Conservation (phyloP, 495 filamentous ascomycete species). For the Talaromyces adpressus region DNA sequence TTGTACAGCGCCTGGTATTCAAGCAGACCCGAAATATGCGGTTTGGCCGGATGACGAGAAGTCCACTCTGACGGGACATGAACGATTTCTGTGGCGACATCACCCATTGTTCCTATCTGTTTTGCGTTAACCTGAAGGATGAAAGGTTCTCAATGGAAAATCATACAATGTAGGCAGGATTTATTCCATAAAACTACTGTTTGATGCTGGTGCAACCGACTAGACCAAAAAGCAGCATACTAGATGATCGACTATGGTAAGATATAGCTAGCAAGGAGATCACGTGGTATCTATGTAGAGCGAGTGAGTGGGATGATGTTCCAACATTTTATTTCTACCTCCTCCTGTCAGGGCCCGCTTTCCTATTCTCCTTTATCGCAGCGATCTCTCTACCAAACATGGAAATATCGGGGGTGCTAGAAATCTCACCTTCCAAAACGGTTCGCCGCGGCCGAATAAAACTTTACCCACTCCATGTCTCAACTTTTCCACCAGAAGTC, state of each 20-base stretch:
- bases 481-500: background rate
- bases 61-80: background rate
- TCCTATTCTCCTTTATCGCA: background rate
- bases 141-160: background rate
- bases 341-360: background rate
- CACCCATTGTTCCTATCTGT: background rate
- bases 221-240: too few species aligned
- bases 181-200: background rate
- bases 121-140: background rate
- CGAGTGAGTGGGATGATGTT: too few species aligned
- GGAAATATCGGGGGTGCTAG: background rate
- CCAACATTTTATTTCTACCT: background rate
- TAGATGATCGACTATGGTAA: too few species aligned
- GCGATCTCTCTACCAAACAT: background rate
- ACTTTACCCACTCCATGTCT: background rate
- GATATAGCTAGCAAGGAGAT: too few species aligned
- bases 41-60: slow-evolving; percentile 1
- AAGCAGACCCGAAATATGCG: background rate
- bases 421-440: background rate
- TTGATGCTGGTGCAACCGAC: too few species aligned
- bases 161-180: background rate
- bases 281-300: too few species aligned
- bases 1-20: slow-evolving; percentile 10
- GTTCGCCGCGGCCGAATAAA: background rate
- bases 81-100: background rate